Conservation (phyloP, 768 basidiomycete genomes). For the Neoboletus brunneissimus region DNA sequence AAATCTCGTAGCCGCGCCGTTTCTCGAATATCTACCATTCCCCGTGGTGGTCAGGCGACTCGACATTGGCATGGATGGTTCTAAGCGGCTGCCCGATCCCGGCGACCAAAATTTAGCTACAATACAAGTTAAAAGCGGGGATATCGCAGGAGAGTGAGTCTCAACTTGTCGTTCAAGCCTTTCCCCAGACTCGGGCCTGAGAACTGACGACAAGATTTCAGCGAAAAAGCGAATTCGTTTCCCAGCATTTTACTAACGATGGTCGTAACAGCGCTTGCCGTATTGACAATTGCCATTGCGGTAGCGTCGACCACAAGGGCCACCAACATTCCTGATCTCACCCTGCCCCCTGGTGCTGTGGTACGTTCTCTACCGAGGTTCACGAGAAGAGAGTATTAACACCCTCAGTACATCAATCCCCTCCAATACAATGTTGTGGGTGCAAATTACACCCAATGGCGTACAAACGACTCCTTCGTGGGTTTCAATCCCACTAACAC, state of each 20-base stretch:
- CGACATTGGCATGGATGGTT: neutral
- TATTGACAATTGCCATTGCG: conserved; percentile 5
- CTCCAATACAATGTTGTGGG: conserved; percentile 51
- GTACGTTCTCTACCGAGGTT: conserved; percentile 6
- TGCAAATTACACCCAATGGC: conserved; percentile 38
- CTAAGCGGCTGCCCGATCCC: neutral
- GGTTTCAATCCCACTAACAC: conserved; percentile 58
- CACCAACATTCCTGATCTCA: neutral
- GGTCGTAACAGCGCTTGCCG: neutral
- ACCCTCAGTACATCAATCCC: conserved; percentile 48
- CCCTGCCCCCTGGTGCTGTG: conserved; percentile 22
- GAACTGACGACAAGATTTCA: neutral
- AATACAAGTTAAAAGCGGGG: neutral
- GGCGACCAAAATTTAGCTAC: neutral
- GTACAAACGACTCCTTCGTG: conserved; percentile 35
- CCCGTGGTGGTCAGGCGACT: neutral
- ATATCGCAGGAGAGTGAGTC: neutral
- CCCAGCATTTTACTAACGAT: neutral
- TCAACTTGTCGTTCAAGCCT: too few species aligned
- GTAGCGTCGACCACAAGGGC: neutral
- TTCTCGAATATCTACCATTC: neutral
- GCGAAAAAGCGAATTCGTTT: neutral
- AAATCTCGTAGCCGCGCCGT: neutral
- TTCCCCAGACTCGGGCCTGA: too few species aligned
- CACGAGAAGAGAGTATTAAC: neutral